phyloP scores from a whole-genome alignment of 1,139 yeast genomes.

The Arxiozyma telluris region DNA sequence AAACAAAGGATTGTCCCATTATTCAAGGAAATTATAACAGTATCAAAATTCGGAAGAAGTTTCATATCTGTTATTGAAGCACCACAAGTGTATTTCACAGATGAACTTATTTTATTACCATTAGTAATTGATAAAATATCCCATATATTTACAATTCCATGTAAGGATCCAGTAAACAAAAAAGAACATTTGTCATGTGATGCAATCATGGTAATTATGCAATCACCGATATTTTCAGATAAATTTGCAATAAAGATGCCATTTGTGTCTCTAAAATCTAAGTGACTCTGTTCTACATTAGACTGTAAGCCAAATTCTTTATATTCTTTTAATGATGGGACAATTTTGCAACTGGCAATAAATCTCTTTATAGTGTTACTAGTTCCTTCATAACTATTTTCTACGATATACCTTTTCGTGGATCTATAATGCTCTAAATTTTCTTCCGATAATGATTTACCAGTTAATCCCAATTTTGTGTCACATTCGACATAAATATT shows the following conservation, averaged over 20 bases:
- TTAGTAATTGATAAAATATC: slow-evolving; percentile 58
- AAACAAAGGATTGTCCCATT: slow-evolving; percentile 57
- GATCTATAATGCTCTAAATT: neutral
- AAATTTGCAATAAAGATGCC: slow-evolving; percentile 55
- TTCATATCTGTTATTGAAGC: slow-evolving; percentile 40
- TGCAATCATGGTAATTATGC: slow-evolving; percentile 48
- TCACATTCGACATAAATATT: slow-evolving; percentile 57
- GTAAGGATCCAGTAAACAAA: slow-evolving; percentile 70
- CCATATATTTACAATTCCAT: slow-evolving; percentile 72
- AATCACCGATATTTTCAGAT: slow-evolving; percentile 42
- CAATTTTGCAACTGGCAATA: slow-evolving; percentile 44
- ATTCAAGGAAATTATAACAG: slow-evolving; percentile 57
- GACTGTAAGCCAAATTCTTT: slow-evolving; percentile 54
- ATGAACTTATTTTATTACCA: slow-evolving; percentile 54
- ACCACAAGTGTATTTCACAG: slow-evolving; percentile 40
- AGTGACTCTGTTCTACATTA: slow-evolving; percentile 18
- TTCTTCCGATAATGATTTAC: neutral
- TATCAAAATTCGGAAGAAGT: slow-evolving; percentile 53
- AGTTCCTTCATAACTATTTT: slow-evolving; percentile 56
- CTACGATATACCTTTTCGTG: slow-evolving; percentile 19
- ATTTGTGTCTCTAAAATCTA: slow-evolving; percentile 27
- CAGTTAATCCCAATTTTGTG: slow-evolving; percentile 14
- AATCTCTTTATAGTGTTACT: slow-evolving; percentile 56
- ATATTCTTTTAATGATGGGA: slow-evolving; percentile 51
- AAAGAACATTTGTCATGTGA: slow-evolving; percentile 53